phyloP scores from a whole-genome alignment of 768 basidiomycete species.

The Pleurotus platypus region DNA sequence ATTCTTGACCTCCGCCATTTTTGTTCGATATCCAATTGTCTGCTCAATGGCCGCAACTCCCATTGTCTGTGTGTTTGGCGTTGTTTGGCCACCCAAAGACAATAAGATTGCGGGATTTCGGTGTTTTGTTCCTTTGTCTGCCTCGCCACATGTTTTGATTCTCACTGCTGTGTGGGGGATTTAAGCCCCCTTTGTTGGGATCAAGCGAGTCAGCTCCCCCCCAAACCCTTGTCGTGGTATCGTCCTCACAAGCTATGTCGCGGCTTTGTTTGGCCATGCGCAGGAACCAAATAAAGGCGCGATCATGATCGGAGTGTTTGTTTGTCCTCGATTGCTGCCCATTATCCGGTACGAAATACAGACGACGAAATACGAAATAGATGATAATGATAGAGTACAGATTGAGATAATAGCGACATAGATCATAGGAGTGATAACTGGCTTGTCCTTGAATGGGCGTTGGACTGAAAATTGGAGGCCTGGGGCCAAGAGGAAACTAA shows the following conservation, averaged over 20 bases:
- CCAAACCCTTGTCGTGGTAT: no score
- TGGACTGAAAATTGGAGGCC: background rate
- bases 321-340: no score
- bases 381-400: no score
- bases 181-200: no score
- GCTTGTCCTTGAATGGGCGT: background rate
- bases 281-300: no score
- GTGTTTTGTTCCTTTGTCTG: constrained; percentile 1
- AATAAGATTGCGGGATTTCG: background rate
- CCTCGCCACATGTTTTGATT: background rate
- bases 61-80: constrained; percentile 7
- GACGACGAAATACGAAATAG: no score
- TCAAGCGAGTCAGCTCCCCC: no score
- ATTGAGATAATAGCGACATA: background rate
- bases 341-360: no score
- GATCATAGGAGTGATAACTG: background rate
- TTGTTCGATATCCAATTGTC: constrained; percentile 8
- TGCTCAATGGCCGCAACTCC: background rate
- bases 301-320: no score
- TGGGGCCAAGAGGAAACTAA: constrained; percentile 2
- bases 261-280: no score
- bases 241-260: no score
- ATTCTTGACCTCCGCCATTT: background rate
- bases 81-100: background rate
- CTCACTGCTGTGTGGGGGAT: no score